phyloP scores from a whole-genome alignment of 352 stramenopile genomes.

The Phytophthora citricola region DNA sequence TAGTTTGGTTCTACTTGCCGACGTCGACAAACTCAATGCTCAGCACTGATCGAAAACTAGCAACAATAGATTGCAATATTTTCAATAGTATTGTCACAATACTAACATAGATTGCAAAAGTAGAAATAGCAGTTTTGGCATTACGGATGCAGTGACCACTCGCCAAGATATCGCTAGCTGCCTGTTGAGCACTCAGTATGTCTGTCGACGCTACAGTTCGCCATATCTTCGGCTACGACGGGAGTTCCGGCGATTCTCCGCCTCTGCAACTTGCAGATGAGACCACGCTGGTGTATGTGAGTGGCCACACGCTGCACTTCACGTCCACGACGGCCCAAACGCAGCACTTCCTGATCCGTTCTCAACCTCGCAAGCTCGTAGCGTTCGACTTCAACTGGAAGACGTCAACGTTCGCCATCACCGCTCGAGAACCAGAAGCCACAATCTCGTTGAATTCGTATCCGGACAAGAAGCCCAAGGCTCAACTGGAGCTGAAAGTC shows the following conservation, averaged over 20 bases:
- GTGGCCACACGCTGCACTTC: slow-evolving; percentile 76
- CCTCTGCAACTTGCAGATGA: slow-evolving; percentile 74
- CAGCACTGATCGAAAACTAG: too few species aligned
- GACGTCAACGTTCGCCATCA: slow-evolving; percentile 61
- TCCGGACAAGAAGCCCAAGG: slow-evolving; percentile 77
- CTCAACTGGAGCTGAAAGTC: slow-evolving; percentile 42
- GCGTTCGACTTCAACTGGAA: slow-evolving; percentile 75
- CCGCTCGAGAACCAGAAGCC: slow-evolving; percentile 54
- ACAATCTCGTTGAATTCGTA: slow-evolving; percentile 76
- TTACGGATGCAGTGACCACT: slow-evolving; percentile 21
- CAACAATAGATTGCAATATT: too few species aligned
- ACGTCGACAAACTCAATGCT: slow-evolving; percentile 25
- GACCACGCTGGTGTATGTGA: slow-evolving; percentile 64
- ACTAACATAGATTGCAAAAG: too few species aligned
- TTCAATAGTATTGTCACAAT: too few species aligned
- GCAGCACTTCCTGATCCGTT: slow-evolving; percentile 70
- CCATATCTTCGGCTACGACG: slow-evolving; percentile 74
- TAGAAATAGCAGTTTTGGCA: too few species aligned
- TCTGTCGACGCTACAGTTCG: slow-evolving; percentile 65
- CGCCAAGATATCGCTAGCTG: slow-evolving; percentile 24
- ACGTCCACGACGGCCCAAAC: slow-evolving; percentile 61
- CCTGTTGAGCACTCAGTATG: slow-evolving; percentile 9
- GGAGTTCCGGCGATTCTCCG: slow-evolving; percentile 23
- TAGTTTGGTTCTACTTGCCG: slow-evolving; percentile 22
- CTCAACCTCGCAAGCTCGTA: slow-evolving; percentile 59